A percentile compares a stretch with the other conserved stretches of the same genome.
phyloP scores from a whole-genome alignment of 2,329 filamentous ascomycete genomes.

The Albifimbria verrucaria region DNA sequence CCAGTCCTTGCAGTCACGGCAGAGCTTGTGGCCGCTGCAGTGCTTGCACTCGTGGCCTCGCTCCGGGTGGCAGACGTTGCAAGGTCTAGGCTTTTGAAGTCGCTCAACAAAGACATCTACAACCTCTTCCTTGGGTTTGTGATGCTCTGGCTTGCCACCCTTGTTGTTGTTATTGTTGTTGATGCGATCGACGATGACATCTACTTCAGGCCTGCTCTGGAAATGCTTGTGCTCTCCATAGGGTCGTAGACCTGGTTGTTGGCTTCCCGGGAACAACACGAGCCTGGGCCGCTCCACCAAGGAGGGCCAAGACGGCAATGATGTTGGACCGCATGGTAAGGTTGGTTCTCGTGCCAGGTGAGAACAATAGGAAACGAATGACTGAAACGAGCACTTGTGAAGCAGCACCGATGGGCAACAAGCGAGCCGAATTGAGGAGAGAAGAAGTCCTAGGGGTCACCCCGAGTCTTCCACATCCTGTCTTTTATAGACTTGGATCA shows the following conservation, averaged over 20 bases:
- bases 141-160: neutral
- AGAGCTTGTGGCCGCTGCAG: neutral
- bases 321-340: slow-evolving; percentile 17
- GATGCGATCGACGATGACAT: neutral
- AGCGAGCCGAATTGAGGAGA: neutral
- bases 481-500: neutral
- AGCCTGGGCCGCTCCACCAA: slow-evolving; percentile 18
- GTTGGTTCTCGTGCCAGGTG: neutral
- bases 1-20: neutral
- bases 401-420: neutral
- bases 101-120: neutral
- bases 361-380: neutral
- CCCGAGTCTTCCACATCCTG: neutral
- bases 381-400: neutral
- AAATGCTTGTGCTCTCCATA: neutral
- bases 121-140: neutral
- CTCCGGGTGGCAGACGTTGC: neutral
- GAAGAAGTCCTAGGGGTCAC: neutral
- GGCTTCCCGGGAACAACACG: slow-evolving; percentile 2
- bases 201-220: neutral
- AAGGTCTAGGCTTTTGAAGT: neutral
- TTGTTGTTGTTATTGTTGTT: neutral
- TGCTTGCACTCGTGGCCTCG: slow-evolving; percentile 2
- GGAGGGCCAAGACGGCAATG: slow-evolving; percentile 19
- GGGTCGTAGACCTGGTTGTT: neutral